These are phyloP conservation scores for Lonicera japonica DNA, from an alignment of 129 eudicot species.

Conservation along the genomic window DNA sequence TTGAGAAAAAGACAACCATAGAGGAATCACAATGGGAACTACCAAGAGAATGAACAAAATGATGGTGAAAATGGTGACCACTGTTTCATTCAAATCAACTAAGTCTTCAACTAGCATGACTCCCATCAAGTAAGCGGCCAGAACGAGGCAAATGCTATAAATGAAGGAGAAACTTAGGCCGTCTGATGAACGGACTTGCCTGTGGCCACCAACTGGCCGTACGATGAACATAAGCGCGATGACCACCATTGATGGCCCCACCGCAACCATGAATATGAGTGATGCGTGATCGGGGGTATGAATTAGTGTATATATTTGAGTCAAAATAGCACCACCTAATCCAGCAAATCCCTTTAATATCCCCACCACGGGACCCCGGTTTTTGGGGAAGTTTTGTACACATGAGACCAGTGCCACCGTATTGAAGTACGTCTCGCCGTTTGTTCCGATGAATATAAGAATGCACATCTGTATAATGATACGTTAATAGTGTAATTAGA, in stretches of 20 bases:
- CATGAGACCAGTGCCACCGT: constrained; percentile 87
- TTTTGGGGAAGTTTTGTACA: constrained; percentile 93
- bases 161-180: constrained; percentile 56
- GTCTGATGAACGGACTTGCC: constrained; percentile 63
- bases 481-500: too few relatives aligned
- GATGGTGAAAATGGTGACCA: constrained; percentile 49
- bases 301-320: constrained; percentile 63
- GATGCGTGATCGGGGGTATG: constrained; percentile 77
- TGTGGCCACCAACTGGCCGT: constrained; percentile 84
- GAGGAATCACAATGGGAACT: constrained; percentile 56
- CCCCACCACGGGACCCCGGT: constrained; percentile 87
- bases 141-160: constrained; percentile 58
- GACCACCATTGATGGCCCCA: constrained; percentile 73
- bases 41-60: constrained; percentile 49
- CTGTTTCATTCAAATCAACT: constrained; percentile 38
- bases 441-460: constrained; percentile 80
- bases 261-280: constrained; percentile 84
- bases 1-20: constrained; percentile 32
- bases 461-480: constrained; percentile 83
- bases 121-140: constrained; percentile 87
- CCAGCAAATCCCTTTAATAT: constrained; percentile 94
- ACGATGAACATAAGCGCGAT: constrained; percentile 82
- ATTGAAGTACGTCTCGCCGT: constrained; percentile 91
- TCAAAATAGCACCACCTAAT: constrained; percentile 74
- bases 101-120: constrained; percentile 82